Conservation (phyloP, 2,329 filamentous ascomycete genomes). For the Talaromyces islandicus region DNA sequence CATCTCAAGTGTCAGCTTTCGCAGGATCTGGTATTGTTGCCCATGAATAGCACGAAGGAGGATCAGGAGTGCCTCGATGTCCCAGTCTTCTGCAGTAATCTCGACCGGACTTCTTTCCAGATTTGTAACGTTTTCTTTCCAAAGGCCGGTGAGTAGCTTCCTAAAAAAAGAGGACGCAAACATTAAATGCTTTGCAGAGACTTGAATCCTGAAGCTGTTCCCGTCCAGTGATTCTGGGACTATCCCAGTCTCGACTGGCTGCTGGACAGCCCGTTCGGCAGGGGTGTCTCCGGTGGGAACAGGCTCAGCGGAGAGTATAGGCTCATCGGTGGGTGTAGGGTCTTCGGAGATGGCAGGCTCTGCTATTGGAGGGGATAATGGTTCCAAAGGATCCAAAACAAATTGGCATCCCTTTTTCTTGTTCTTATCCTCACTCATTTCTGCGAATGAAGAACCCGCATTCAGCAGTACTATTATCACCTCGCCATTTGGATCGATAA, state of each 20-base stretch:
- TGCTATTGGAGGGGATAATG: too few species aligned
- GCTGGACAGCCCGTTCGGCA: too few species aligned
- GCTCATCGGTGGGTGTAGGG: not conserved
- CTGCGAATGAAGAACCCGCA: not conserved
- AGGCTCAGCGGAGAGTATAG: not conserved
- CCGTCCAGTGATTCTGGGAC: not conserved
- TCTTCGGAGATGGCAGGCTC: not conserved
- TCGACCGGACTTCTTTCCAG: constrained; percentile 9
- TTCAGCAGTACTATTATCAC: not conserved
- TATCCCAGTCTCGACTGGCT: not conserved
- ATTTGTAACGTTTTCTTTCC: constrained; percentile 15
- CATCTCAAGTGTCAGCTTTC: constrained; percentile 2
- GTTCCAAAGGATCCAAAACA: too few species aligned
- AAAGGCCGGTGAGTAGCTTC: constrained; percentile 12
- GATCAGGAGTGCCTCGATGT: constrained; percentile 18
- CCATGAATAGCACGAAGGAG: constrained; percentile 18
- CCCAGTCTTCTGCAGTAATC: constrained; percentile 17
- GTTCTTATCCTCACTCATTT: not conserved
- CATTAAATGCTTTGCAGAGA: constrained; percentile 19
- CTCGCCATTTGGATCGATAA: constrained; percentile 11
- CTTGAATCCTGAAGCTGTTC: constrained; percentile 12
- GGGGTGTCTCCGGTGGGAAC: not conserved
- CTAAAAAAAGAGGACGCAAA: constrained; percentile 18
- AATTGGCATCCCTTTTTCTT: not conserved
- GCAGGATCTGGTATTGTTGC: constrained; percentile 12